These are phyloP conservation scores for Aureobasidium lini DNA, from an alignment of 2,329 filamentous ascomycete species.

Conservation along the genomic window DNA sequence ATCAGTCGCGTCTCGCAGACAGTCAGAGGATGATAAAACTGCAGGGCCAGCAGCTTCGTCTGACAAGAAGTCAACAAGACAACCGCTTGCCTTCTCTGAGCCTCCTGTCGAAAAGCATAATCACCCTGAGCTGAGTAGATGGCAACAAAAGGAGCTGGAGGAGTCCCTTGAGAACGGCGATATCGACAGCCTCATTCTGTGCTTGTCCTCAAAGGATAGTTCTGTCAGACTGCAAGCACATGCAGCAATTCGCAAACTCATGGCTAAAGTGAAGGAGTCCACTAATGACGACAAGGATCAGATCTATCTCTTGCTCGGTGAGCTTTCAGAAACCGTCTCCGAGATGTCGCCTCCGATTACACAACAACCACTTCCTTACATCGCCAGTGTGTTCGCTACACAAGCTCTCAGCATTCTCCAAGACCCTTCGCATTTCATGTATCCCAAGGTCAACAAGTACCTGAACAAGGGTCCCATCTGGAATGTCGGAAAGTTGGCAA, in stretches of 20 bases:
- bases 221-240: slow-evolving; percentile 75
- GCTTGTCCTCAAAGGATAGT: slow-evolving; percentile 65
- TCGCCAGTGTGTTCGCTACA: slow-evolving; percentile 68
- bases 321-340: slow-evolving; percentile 65
- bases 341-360: slow-evolving; percentile 42
- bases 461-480: slow-evolving; percentile 71
- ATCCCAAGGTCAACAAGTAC: slow-evolving; percentile 78
- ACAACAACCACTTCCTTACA: slow-evolving; percentile 51
- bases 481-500: slow-evolving; percentile 51
- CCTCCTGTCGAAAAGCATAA: slow-evolving; percentile 36
- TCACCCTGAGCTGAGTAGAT: slow-evolving; percentile 47
- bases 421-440: slow-evolving; percentile 74
- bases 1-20: background rate
- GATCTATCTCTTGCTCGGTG: slow-evolving; percentile 70
- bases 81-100: slow-evolving; percentile 23
- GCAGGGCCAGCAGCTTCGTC: background rate
- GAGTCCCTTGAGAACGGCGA: slow-evolving; percentile 73
- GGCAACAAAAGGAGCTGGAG: slow-evolving; percentile 69
- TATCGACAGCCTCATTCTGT: slow-evolving; percentile 60
- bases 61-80: background rate
- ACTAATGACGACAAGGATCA: slow-evolving; percentile 69
- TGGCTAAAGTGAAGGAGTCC: slow-evolving; percentile 51
- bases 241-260: slow-evolving; percentile 58
- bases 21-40: background rate
- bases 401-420: slow-evolving; percentile 62